phyloP scores from a whole-genome alignment of 148 eudicot genomes.

The Nyssa sinensis region DNA sequence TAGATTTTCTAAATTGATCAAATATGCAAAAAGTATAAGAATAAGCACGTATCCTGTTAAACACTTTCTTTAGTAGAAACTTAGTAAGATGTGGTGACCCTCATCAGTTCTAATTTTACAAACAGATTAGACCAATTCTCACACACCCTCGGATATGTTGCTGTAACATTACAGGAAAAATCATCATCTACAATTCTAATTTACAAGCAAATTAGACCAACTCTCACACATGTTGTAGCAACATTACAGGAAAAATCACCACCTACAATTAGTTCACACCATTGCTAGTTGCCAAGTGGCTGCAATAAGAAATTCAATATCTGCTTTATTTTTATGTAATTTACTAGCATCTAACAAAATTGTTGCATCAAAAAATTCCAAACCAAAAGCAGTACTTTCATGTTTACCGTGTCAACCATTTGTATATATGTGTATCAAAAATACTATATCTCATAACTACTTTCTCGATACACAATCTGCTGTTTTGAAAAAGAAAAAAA shows the following conservation, averaged over 20 bases:
- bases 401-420: not conserved
- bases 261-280: not conserved
- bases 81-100: not conserved
- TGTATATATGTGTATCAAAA: not conserved
- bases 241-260: not conserved
- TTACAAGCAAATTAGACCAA: not conserved
- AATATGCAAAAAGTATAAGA: not conserved
- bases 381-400: not conserved
- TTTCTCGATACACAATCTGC: too few relatives aligned
- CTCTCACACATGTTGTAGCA: not conserved
- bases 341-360: not conserved
- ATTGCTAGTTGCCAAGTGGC: not conserved
- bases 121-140: not conserved
- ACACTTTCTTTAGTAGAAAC: constrained; percentile 1
- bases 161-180: not conserved
- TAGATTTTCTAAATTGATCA: not conserved
- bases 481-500: too few relatives aligned
- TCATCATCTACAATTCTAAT: not conserved
- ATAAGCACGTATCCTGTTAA: not conserved
- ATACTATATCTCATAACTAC: too few relatives aligned
- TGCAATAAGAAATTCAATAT: not conserved
- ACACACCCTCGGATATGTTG: not conserved
- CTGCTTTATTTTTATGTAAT: not conserved
- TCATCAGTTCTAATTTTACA: not conserved
- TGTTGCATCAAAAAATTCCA: not conserved